Evolutionary conservation across 441 rosid species (phyloP).

Genomic region (Erodium texanum): DNA sequence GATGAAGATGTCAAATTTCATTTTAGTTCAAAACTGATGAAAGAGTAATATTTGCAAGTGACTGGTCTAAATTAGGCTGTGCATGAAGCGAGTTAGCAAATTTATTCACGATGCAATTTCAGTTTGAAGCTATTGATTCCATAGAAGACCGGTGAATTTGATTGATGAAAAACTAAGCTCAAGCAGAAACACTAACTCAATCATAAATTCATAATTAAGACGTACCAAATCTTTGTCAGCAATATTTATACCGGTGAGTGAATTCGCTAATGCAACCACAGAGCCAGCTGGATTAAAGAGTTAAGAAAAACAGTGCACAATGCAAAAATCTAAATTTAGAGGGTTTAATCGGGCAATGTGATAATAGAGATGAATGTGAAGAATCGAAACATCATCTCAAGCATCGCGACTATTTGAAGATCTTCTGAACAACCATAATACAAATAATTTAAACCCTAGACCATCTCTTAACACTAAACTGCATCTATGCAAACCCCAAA

Average conservation of each 20-base stretch:
- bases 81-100: neutral
- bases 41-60: neutral
- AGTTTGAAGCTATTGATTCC: neutral
- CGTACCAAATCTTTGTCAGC: slow-evolving; percentile 26
- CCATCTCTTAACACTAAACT: neutral
- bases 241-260: slow-evolving; percentile 18
- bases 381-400: neutral
- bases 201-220: neutral
- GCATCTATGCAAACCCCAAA: neutral
- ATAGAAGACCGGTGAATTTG: neutral
- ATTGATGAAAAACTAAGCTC: neutral
- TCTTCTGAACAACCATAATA: neutral
- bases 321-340: neutral
- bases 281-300: neutral
- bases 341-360: neutral
- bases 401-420: neutral
- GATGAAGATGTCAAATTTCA: neutral
- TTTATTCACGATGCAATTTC: neutral
- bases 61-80: neutral
- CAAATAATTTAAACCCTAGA: neutral
- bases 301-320: slow-evolving; percentile 10
- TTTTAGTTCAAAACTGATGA: neutral
- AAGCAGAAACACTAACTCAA: neutral
- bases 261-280: slow-evolving; percentile 18
- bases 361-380: neutral